These are phyloP conservation scores for Ceratocystis variospora DNA, from an alignment of 2,329 filamentous ascomycete genomes.

Conservation along the genomic window DNA sequence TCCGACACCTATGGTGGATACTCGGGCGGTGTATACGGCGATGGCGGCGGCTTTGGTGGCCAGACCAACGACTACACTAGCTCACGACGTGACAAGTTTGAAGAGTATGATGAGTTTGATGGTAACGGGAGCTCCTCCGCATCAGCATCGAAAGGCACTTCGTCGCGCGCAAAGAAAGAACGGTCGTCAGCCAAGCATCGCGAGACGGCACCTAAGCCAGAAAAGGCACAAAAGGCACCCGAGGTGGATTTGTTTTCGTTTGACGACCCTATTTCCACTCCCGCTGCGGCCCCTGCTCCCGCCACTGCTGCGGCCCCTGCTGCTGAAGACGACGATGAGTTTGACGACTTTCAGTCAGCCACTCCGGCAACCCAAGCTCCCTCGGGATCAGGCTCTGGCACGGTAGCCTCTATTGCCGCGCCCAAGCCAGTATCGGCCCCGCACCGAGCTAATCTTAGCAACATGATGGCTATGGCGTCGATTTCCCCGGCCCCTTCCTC, in stretches of 20 bases:
- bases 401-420: conserved; percentile 41
- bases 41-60: conserved; percentile 85
- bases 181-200: conserved; percentile 29
- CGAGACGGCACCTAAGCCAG: conserved; percentile 50
- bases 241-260: conserved; percentile 88
- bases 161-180: conserved; percentile 21
- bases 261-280: conserved; percentile 49
- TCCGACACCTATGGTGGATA: conserved; percentile 40
- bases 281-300: conserved; percentile 30
- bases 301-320: conserved; percentile 13
- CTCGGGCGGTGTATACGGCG: conserved; percentile 73
- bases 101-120: conserved; percentile 95
- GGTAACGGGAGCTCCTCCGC: conserved; percentile 45
- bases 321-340: conserved; percentile 69
- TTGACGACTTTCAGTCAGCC: conserved; percentile 94
- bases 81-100: conserved; percentile 60
- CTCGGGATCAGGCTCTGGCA: conserved; percentile 26
- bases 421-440: conserved; percentile 76
- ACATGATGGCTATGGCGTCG: conserved; percentile 66
- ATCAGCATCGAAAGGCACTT: conserved; percentile 34
- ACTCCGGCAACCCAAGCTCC: conserved; percentile 42
- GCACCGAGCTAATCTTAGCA: conserved; percentile 65
- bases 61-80: conserved; percentile 53
- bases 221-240: conserved; percentile 53
- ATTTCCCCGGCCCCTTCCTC: conserved; percentile 58